Percentiles rank a stretch among this genome's conserved stretches.
Evolutionary conservation across 108 stramenopile genomes (phyloP).

Genomic region (Halocafeteria seosinensis): DNA sequence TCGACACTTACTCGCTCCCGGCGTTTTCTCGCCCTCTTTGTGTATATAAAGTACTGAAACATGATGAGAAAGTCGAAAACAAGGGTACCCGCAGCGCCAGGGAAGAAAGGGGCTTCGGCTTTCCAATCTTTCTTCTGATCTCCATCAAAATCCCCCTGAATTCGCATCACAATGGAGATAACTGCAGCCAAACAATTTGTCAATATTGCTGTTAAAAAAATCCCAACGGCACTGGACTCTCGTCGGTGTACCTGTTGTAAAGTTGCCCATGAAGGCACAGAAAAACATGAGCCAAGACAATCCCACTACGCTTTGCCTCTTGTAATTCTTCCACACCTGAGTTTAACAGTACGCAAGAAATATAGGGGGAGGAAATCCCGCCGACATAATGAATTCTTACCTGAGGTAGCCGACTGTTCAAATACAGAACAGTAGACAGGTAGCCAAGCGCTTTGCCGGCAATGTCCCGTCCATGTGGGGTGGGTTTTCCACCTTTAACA

Average conservation of each 20-base stretch:
- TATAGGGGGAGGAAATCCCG: too few species aligned
- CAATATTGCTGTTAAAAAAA: too few species aligned
- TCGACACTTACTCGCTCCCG: not conserved
- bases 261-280: slow-evolving; percentile 18
- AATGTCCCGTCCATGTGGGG: not conserved
- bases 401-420: slow-evolving; percentile 15
- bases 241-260: not conserved
- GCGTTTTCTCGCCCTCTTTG: not conserved
- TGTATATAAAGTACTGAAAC: slow-evolving; percentile 8
- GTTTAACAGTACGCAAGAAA: too few species aligned
- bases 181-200: too few species aligned
- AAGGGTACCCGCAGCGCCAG: slow-evolving; percentile 7
- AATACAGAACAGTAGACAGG: slow-evolving; percentile 5
- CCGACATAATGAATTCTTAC: too few species aligned
- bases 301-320: slow-evolving; percentile 3
- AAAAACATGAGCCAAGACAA: slow-evolving; percentile 17
- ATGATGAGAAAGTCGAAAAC: slow-evolving; percentile 12
- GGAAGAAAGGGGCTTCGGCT: slow-evolving; percentile 8
- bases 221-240: too few species aligned
- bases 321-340: slow-evolving; percentile 10
- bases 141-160: too few species aligned
- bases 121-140: not conserved
- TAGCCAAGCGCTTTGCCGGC: slow-evolving; percentile 7
- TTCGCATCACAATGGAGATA: slow-evolving; percentile 7
- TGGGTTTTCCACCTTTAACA: not conserved